phyloP scores from a whole-genome alignment of 257 asterid genomes.

The Striga asiatica region DNA sequence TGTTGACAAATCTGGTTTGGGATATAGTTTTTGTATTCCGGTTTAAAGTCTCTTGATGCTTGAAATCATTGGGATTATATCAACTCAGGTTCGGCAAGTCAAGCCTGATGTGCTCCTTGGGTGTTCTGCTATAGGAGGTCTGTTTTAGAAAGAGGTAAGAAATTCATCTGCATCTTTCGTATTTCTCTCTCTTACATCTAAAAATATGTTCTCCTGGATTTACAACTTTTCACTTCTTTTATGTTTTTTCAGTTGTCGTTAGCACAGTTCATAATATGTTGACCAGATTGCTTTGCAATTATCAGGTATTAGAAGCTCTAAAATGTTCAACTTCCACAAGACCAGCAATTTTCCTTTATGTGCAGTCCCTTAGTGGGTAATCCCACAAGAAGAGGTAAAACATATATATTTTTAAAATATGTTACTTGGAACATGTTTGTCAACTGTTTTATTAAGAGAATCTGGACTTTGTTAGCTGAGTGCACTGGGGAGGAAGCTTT shows the following conservation, averaged over 20 bases:
- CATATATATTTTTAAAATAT: conserved; percentile 11
- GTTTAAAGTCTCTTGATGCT: not conserved
- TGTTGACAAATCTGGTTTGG: not conserved
- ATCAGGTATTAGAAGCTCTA: conserved; percentile 89
- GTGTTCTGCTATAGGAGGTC: conserved; percentile 87
- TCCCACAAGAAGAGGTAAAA: conserved; percentile 84
- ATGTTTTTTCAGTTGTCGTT: not conserved
- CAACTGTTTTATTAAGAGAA: conserved; percentile 18
- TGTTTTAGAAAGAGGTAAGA: conserved; percentile 85
- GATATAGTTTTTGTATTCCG: not conserved
- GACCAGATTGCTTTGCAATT: conserved; percentile 11
- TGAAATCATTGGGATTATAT: conserved; percentile 13
- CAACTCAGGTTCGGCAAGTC: conserved; percentile 70
- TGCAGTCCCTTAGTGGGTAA: no score
- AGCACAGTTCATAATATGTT: not conserved
- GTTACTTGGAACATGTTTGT: not conserved
- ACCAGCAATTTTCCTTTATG: conserved; percentile 89
- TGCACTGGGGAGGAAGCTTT: conserved; percentile 97
- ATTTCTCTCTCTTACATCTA: not conserved
- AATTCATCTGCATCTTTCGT: conserved; percentile 7
- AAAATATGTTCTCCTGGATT: not conserved
- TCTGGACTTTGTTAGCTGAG: conserved; percentile 49
- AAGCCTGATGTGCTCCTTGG: conserved; percentile 99
- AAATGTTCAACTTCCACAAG: conserved; percentile 85
- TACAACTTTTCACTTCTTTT: not conserved